Evolutionary conservation across 78 protist species (phyloP).

Genomic region (Dictyostelium capitatum): DNA sequence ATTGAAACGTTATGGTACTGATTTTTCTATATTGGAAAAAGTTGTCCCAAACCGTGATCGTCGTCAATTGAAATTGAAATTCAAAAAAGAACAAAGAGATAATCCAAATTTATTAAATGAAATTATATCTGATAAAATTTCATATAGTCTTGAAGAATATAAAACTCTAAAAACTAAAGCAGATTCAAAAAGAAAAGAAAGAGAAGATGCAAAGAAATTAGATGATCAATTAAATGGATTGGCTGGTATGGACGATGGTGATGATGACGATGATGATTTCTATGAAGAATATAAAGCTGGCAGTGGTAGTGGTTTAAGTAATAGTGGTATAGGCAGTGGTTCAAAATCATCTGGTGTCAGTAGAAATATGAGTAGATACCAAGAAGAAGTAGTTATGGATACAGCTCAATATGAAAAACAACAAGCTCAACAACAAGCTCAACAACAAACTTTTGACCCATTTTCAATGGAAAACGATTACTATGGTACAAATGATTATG

Average conservation of each 20-base stretch:
- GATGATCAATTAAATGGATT: not conserved
- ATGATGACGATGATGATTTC: not conserved
- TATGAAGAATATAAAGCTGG: not conserved
- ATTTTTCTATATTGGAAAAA: conserved; percentile 38
- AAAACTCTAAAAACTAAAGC: not conserved
- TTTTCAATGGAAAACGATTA: conserved; percentile 34
- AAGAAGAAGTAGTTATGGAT: conserved; percentile 59
- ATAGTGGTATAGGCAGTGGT: not conserved
- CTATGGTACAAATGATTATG: conserved; percentile 19
- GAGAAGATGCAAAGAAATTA: not conserved
- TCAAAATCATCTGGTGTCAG: not conserved
- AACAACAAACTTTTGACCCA: conserved; percentile 10
- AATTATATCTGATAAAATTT: not conserved
- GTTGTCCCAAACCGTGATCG: conserved; percentile 32
- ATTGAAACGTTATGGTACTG: conserved; percentile 59
- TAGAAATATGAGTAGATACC: not conserved
- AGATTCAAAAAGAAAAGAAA: conserved; percentile 14
- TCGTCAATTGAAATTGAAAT: conserved; percentile 33
- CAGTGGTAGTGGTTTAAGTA: not conserved
- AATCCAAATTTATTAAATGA: conserved; percentile 43
- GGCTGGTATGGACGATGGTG: not conserved
- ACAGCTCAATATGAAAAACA: not conserved
- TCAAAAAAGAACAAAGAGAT: conserved; percentile 42
- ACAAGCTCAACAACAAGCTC: conserved; percentile 17
- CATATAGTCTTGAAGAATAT: conserved; percentile 24